These are phyloP conservation scores for Aspergillus chevalieri DNA, from an alignment of 2,329 filamentous ascomycete species.

Conservation along the genomic window DNA sequence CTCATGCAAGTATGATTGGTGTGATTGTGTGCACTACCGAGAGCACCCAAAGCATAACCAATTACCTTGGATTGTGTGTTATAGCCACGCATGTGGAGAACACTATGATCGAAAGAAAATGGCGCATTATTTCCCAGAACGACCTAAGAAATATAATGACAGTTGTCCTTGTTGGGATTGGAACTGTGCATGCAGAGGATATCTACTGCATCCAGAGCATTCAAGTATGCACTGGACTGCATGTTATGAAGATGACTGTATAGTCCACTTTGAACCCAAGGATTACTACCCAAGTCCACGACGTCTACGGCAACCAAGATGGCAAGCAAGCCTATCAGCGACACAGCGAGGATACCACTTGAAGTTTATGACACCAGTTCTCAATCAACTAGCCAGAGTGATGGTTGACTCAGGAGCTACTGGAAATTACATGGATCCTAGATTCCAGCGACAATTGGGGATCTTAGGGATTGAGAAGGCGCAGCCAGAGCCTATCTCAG, in stretches of 20 bases:
- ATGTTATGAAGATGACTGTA: not conserved
- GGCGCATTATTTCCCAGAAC: too few species aligned
- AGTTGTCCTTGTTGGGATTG: too few species aligned
- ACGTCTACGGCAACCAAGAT: not conserved
- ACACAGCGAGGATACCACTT: not conserved
- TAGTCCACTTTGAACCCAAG: not conserved
- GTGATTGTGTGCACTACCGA: too few species aligned
- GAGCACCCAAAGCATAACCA: too few species aligned
- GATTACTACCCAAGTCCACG: not conserved
- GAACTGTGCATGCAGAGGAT: not conserved
- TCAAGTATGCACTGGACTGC: not conserved
- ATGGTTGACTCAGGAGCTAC: not conserved
- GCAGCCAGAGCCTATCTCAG: not conserved
- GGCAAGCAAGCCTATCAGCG: not conserved
- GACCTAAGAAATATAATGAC: too few species aligned
- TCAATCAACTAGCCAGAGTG: not conserved
- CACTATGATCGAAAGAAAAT: too few species aligned
- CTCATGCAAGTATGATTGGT: not conserved
- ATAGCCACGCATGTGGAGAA: too few species aligned
- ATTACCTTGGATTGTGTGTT: too few species aligned
- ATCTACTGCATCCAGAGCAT: not conserved
- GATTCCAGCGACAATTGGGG: not conserved
- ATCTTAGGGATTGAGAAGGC: not conserved
- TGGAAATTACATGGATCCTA: not conserved
- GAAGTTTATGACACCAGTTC: not conserved